Conservation (phyloP, 768 basidiomycete species). For the Podaxis rugospora region DNA sequence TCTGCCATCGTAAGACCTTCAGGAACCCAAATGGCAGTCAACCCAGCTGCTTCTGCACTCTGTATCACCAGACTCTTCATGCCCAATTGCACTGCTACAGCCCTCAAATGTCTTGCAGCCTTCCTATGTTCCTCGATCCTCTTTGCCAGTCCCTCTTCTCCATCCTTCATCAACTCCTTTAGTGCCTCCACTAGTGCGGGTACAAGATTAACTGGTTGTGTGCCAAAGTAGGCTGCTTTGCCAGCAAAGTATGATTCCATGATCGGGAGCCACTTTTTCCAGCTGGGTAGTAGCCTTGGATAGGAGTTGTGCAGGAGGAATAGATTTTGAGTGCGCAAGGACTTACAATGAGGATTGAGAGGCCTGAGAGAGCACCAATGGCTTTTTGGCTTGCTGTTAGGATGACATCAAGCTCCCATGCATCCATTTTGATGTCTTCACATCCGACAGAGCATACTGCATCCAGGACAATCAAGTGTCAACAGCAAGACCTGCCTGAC, state of each 20-base stretch:
- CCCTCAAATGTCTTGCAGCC: conserved; percentile 60
- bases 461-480: conserved; percentile 76
- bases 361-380: conserved; percentile 80
- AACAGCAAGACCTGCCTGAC: conserved; percentile 73
- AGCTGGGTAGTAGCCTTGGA: conserved; percentile 64
- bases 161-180: conserved; percentile 53
- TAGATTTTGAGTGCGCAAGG: conserved; percentile 51
- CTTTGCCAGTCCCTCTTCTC: conserved; percentile 56
- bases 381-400: conserved; percentile 82
- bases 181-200: conserved; percentile 81
- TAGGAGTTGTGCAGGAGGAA: conserved; percentile 21
- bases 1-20: conserved; percentile 63
- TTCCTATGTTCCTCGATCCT: conserved; percentile 68
- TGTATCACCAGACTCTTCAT: conserved; percentile 60
- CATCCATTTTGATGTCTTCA: conserved; percentile 86
- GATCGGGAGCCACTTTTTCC: conserved; percentile 85
- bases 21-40: conserved; percentile 87
- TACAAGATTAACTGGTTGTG: conserved; percentile 83
- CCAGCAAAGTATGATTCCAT: conserved; percentile 83
- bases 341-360: conserved; percentile 76
- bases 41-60: conserved; percentile 64
- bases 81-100: conserved; percentile 57
- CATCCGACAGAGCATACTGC: conserved; percentile 91
- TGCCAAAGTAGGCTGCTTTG: conserved; percentile 80
- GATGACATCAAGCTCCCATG: conserved; percentile 84